Evolutionary conservation across 805 yeast species (phyloP), one percentile per base, ranked within the genome.

Genomic region (Saturnispora hagleri): DNA sequence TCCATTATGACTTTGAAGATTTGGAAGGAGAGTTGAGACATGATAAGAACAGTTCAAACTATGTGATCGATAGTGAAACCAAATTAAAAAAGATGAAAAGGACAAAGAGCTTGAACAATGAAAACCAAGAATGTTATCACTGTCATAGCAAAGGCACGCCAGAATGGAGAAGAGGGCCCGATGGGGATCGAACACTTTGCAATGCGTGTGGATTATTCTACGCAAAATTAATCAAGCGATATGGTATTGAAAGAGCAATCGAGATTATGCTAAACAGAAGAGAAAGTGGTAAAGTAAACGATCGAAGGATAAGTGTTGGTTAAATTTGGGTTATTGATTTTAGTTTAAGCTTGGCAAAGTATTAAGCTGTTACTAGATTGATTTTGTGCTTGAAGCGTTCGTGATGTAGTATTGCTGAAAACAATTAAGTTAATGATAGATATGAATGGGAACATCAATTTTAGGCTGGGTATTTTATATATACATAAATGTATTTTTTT

Each of bases 161-260:
- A 0, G 93, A 86, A 64, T 86, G 95, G 95, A 69, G 95, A 51
- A 74, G 84, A 45, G 93, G 93, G 0, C 93, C 95, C 1, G 76
- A 77, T 50, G 95, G 93, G 2, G 79, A 80, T 13, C 70, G 89
- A 40, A 83, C 89, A 0, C 67, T 86, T 48, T 86, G 95, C 67
- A 87, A 86, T 63, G 93, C 93, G 1, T 86, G 95, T 64, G 95
- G 95, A 0, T 67, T 86, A 41, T 83, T 75, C 62, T 86, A 80
- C 63, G 84, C 86, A 43, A 86, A 86, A 61, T 68, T 84, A 31
- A 71, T 77, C 48, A 84, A 82, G 60, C 73, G 73, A 53, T 74
- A 73, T 54, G 88, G 88, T 12, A 75, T 73, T 44, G 73, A 66
- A 5, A 69, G 70, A 43, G 82, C 84, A 22, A 75, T 75, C 35